These are phyloP conservation scores for Herpetomonas samuelpessoai DNA, from an alignment of 208 protist species.

Conservation along the genomic window DNA sequence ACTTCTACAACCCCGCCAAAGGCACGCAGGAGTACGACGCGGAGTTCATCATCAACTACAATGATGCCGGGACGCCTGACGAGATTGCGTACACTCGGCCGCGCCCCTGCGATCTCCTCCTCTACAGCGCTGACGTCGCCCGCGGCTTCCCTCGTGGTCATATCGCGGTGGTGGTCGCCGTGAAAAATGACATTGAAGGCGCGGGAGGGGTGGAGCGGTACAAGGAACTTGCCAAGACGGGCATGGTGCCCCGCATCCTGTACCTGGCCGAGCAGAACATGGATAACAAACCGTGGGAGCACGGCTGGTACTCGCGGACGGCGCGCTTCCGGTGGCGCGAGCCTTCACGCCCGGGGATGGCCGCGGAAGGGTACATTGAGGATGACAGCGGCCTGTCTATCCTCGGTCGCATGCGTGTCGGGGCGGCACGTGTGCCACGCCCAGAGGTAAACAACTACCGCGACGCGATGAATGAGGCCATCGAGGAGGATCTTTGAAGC, in stretches of 20 bases:
- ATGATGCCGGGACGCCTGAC: slow-evolving; percentile 23
- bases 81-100: slow-evolving; percentile 44
- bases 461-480: slow-evolving; percentile 7
- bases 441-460: slow-evolving; percentile 15
- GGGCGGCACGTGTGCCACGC: slow-evolving; percentile 22
- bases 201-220: slow-evolving; percentile 34
- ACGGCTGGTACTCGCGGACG: slow-evolving; percentile 56
- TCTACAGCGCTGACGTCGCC: slow-evolving; percentile 19
- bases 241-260: slow-evolving; percentile 45
- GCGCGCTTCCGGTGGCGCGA: slow-evolving; percentile 43
- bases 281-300: slow-evolving; percentile 41
- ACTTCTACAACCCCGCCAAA: slow-evolving; percentile 45
- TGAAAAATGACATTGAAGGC: slow-evolving; percentile 47
- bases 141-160: slow-evolving; percentile 24
- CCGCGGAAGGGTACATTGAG: slow-evolving; percentile 29
- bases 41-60: slow-evolving; percentile 42
- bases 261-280: slow-evolving; percentile 77
- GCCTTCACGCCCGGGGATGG: slow-evolving; percentile 9
- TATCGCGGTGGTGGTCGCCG: slow-evolving; percentile 51
- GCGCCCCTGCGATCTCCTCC: slow-evolving; percentile 34
- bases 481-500: too few relatives aligned
- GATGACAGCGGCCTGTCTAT: slow-evolving; percentile 28
- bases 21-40: slow-evolving; percentile 26
- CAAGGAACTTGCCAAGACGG: slow-evolving; percentile 22
- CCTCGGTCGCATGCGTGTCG: slow-evolving; percentile 33